Conservation (phyloP, 148 eudicot species). For the Suaeda aralocaspica region DNA sequence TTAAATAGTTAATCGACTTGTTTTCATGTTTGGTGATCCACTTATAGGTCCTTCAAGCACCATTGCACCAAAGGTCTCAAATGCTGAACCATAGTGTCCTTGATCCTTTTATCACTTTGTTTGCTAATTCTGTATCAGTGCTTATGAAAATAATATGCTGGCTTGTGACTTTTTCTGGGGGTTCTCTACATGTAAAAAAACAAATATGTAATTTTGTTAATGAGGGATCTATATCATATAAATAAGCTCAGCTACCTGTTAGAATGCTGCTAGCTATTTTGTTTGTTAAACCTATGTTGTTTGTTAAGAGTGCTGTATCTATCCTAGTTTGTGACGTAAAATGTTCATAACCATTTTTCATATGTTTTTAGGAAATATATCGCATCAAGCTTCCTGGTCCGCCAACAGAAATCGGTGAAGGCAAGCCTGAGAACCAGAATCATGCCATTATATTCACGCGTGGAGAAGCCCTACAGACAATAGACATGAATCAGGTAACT, state of each 20-base stretch:
- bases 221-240: neutral
- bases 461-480: constrained; percentile 97
- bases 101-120: neutral
- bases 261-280: neutral
- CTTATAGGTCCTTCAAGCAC: too few relatives aligned
- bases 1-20: too few relatives aligned
- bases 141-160: neutral
- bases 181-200: too few relatives aligned
- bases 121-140: neutral
- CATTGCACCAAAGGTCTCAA: neutral
- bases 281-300: neutral
- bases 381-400: constrained; percentile 98
- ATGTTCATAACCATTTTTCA: neutral
- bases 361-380: constrained; percentile 76
- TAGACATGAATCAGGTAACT: constrained; percentile 97
- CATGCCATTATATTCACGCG: constrained; percentile 99
- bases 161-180: neutral
- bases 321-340: neutral
- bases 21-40: neutral
- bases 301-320: neutral
- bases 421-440: constrained; percentile 99
- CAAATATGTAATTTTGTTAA: neutral
- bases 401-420: constrained; percentile 91
- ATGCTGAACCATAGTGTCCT: neutral
- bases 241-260: neutral